Conservation (phyloP, 2,329 filamentous ascomycete genomes). For the Pleochaeta shiraiana region DNA sequence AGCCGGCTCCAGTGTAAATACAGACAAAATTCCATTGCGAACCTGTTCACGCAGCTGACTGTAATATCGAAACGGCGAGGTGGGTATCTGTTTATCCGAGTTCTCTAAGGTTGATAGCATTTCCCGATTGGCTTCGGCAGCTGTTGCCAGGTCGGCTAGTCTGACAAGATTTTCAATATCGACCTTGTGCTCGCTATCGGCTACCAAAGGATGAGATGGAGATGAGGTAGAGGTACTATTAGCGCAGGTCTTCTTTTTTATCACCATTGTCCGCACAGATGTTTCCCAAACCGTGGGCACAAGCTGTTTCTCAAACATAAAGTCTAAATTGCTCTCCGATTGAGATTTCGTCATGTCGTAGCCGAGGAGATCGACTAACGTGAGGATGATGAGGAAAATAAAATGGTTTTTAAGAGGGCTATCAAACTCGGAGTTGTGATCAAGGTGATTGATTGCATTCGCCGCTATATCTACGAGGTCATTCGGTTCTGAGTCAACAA, state of each 20-base stretch:
- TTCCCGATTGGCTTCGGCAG: not conserved
- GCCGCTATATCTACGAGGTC: conserved; percentile 38
- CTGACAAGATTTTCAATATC: conserved; percentile 3
- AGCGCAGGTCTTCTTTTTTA: not conserved
- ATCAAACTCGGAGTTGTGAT: conserved; percentile 29
- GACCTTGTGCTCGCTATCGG: not conserved
- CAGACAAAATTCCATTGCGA: not conserved
- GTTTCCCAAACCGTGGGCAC: conserved; percentile 33
- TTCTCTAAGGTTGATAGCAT: not conserved
- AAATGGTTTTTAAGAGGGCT: conserved; percentile 49
- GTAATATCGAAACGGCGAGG: conserved; percentile 1
- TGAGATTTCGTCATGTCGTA: conserved; percentile 33
- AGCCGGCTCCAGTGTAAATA: not conserved
- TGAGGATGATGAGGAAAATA: conserved; percentile 33
- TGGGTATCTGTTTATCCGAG: no score
- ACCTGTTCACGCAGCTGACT: not conserved
- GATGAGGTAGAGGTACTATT: not conserved
- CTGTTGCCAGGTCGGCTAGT: conserved; percentile 2
- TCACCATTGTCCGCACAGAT: conserved; percentile 19
- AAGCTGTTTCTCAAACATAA: conserved; percentile 31
- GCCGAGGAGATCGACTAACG: conserved; percentile 36
- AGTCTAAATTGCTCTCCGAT: conserved; percentile 30
- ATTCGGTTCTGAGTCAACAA: conserved; percentile 29
- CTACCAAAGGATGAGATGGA: not conserved
- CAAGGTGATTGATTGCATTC: conserved; percentile 35